Base-by-base conservation (phyloP, 2,329 filamentous ascomycete genomes). In the Cercospora sp. region DNA sequence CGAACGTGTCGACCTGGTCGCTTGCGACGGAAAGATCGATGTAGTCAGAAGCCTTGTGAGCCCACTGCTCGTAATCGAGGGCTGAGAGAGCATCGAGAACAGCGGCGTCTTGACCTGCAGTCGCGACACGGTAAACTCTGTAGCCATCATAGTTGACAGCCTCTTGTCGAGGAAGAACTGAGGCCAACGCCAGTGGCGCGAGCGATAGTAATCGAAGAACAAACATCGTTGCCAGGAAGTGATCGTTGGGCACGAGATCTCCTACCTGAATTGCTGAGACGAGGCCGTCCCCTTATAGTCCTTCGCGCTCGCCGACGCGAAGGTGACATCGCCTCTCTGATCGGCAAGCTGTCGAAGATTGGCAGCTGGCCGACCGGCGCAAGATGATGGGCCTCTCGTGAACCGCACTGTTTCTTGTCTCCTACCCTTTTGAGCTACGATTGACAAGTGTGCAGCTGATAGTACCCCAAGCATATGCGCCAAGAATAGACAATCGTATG, bases 31-130 rank as follows among this genome's bases (percentile, higher is more conserved):
- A 70, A 30, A 72, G 66, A 45, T 73, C 72, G 45, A 73, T 31
- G 51, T 70, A 67, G 9, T 71, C 63, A 12, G 64, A 60, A 20
- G 55, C 53, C 36, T 62, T 59, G 33, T 69, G 55, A 36, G 66
- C 67, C 71, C 71, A 71, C 62, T 69, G 66, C 55, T 71, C 66
- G 28, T 64, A 71, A 26, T 68, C 59, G 42, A 73, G 53, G 20
- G 62, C 53, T 1, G 68, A 71, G 18, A 73, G 60, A 8, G 60
- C 57, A 36, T 53, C 58, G 20, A 71, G 48, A 4, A 71, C 63
- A 33, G 33, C 42, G 20, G 53, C 63, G 18, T 61, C 42, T 16
- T 71, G 33, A 31, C 68, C 69, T 10, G 65, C 60, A n/a, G 68
- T 69, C 36, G 66, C 42, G 20, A 69, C 30, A 30, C 67, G 67